phyloP scores from a whole-genome alignment of 768 basidiomycete genomes.

The Suillus sp. region DNA sequence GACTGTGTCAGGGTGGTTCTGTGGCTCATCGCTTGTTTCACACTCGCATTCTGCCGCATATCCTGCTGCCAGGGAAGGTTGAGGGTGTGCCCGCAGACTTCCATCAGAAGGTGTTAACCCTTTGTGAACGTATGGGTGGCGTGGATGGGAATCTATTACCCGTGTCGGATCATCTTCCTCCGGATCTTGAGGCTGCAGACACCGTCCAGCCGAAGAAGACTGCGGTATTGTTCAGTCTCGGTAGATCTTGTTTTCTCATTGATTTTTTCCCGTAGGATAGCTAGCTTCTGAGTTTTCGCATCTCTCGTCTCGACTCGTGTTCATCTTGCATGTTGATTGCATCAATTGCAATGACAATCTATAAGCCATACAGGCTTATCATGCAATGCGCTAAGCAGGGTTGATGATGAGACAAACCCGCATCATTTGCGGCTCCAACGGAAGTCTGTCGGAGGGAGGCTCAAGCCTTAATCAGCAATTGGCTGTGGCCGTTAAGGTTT shows the following conservation, averaged over 20 bases:
- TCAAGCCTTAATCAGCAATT: not conserved
- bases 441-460: not conserved
- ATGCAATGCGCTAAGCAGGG: no score
- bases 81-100: slow-evolving; percentile 34
- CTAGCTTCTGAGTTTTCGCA: not conserved
- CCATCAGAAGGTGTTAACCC: slow-evolving; percentile 25
- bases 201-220: slow-evolving; percentile 18
- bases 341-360: not conserved
- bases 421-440: not conserved
- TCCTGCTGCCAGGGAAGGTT: slow-evolving; percentile 29
- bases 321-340: not conserved
- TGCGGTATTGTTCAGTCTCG: slow-evolving; percentile 21
- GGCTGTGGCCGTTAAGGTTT: not conserved
- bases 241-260: not conserved
- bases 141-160: slow-evolving; percentile 20
- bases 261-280: not conserved
- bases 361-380: not conserved
- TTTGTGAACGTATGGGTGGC: slow-evolving; percentile 34
- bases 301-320: no score
- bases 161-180: not conserved
- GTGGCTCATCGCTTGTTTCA: slow-evolving; percentile 36
- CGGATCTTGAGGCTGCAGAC: slow-evolving; percentile 12
- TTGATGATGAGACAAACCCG: not conserved
- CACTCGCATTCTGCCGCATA: slow-evolving; percentile 35
- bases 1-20: slow-evolving; percentile 31